phyloP scores from a whole-genome alignment of 176 grass and related monocot species.

The Oryza glaberrima region DNA sequence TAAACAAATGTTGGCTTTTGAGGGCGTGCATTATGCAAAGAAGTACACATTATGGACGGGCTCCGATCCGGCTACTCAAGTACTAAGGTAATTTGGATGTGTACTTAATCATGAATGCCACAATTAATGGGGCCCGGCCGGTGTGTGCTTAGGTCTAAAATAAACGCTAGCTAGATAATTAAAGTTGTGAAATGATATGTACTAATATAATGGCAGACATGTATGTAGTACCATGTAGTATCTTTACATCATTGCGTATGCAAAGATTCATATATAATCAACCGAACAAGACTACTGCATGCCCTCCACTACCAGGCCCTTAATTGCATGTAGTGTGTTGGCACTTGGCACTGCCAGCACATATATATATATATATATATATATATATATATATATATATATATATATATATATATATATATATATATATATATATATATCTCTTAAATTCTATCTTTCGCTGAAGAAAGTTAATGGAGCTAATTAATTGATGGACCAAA shows the following conservation, averaged over 20 bases:
- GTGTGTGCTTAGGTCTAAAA: background rate
- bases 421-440: too few species aligned
- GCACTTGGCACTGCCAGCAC: too few species aligned
- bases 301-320: too few species aligned
- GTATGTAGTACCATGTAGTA: background rate
- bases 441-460: too few species aligned
- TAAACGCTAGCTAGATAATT: background rate
- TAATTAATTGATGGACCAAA: background rate
- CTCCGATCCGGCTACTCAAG: background rate
- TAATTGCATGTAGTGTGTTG: too few species aligned
- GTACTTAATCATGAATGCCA: background rate
- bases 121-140: background rate
- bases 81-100: background rate
- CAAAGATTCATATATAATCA: background rate
- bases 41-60: background rate
- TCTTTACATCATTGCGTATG: background rate
- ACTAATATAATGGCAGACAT: conserved; percentile 1
- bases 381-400: too few species aligned
- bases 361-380: too few species aligned
- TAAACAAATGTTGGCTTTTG: background rate
- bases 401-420: too few species aligned
- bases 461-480: background rate
- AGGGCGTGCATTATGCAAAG: background rate
- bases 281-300: background rate
- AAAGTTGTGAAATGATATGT: background rate